Evolutionary conservation across 2,329 filamentous ascomycete genomes (phyloP).

Genomic region (Cladosporium sp.): DNA sequence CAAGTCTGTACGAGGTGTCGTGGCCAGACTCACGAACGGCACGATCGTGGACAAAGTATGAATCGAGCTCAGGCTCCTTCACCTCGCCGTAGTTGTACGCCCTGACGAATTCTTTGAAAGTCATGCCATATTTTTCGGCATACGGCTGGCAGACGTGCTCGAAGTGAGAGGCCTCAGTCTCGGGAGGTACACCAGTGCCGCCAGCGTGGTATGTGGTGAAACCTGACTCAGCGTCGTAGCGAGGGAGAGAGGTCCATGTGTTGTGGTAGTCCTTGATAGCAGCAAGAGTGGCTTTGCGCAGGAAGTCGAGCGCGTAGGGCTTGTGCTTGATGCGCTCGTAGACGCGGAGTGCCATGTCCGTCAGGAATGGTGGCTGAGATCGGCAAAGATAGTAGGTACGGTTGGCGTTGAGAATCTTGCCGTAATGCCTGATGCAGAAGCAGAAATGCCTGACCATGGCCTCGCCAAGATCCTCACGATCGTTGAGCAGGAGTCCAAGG

Average conservation of each 20-base stretch:
- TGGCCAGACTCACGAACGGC: conserved; percentile 95
- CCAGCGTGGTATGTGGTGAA: conserved; percentile 83
- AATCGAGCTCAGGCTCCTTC: conserved; percentile 82
- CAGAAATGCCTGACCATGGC: conserved; percentile 95
- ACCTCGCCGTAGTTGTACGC: conserved; percentile 82
- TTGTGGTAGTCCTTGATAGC: conserved; percentile 96
- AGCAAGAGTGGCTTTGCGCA: conserved; percentile 76
- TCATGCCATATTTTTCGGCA: conserved; percentile 78
- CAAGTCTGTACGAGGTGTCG: conserved; percentile 91
- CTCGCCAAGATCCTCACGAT: conserved; percentile 83
- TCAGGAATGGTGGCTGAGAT: conserved; percentile 94
- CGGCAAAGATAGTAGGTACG: conserved; percentile 92
- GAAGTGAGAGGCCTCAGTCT: conserved; percentile 87
- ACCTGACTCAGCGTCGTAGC: conserved; percentile 74
- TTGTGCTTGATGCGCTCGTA: conserved; percentile 92
- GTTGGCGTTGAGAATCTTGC: conserved; percentile 96
- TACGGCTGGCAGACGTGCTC: conserved; percentile 79
- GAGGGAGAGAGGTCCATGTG: conserved; percentile 74
- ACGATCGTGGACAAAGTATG: conserved; percentile 94
- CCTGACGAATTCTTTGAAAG: conserved; percentile 78
- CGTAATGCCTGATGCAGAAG: conserved; percentile 97
- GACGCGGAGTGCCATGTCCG: conserved; percentile 92
- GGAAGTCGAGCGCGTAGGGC: conserved; percentile 75
- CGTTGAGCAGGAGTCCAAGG: conserved; percentile 80
- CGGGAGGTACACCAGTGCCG: conserved; percentile 82